Base-by-base conservation (phyloP, 192 early-diverging fungal genomes). In the Thoreauomyces humboldtii region DNA sequence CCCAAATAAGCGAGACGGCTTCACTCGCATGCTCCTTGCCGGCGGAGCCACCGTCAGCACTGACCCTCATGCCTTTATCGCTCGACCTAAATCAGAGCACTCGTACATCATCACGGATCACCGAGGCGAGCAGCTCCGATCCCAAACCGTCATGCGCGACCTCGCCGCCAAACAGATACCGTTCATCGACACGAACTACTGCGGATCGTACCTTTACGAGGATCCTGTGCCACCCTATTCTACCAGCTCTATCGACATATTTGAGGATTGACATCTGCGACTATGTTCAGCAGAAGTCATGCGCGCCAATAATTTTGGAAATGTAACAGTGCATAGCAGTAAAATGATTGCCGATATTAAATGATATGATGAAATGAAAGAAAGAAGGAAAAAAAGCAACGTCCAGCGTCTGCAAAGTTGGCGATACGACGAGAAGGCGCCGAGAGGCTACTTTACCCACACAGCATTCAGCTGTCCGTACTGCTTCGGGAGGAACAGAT, bases 21-120 rank as follows among this genome's bases (percentile, higher is more conserved):
- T 76, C 45, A 27, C 17, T 9, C 46, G 75, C 19, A 28, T 77
- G 27, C 32, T 77, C 34, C 27, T 32, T 12, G 67, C 75, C 15
- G 75, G 75, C 27, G 57, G 74, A 17, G 75, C 73, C 28, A 45
- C 28, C 14, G 74, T 76, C 25, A 38, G 47, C n/a, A 21, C 48
- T 15, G 41, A 53, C 51, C 19, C 32, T 25, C 27, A 21, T 14
- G 15, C 63, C 1, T 57, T 47, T 24, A 21, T 37, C 27, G 34
- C 25, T 12, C 14, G 62, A n/a, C 44, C 29, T 12, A 28, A n/a
- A 21, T 24, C 21, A 28, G 62, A 28, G 0, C 44, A n/a, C 15
- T 47, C 55, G 32, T 43, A 59, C 35, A 28, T 55, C 44, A 36
- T 67, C 24, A 67, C 65, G 14, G 65, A 67, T 32, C 43, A 59